Conservation (phyloP, 106 monocot genomes). For the Phalaenopsis equestris region DNA sequence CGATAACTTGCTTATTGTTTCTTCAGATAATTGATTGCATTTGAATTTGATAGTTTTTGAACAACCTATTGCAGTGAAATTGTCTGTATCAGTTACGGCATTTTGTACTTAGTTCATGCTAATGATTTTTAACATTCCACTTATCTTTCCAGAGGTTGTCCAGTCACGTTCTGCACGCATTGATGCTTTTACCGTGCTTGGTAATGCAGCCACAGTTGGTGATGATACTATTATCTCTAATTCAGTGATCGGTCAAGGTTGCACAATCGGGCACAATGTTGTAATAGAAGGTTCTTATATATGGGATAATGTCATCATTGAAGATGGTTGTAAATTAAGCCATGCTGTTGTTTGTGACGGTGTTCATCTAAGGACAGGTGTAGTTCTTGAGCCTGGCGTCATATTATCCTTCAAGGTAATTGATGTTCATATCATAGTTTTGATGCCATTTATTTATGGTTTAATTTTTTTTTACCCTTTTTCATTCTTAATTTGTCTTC, state of each 20-base stretch:
- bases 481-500: constrained; percentile 1
- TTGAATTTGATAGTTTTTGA: not conserved
- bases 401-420: constrained; percentile 93
- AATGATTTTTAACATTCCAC: not conserved
- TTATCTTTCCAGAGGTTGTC: constrained; percentile 40
- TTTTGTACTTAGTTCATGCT: not conserved
- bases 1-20: not conserved
- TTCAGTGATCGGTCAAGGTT: constrained; percentile 80
- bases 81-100: not conserved
- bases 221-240: constrained; percentile 44
- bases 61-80: not conserved
- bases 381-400: constrained; percentile 72
- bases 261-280: constrained; percentile 81
- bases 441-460: not conserved
- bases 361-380: constrained; percentile 63
- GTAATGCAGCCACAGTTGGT: constrained; percentile 60
- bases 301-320: constrained; percentile 93
- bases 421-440: constrained; percentile 5
- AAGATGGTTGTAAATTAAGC: constrained; percentile 79
- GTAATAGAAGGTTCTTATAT: constrained; percentile 67
- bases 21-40: not conserved
- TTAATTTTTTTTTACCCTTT: not conserved
- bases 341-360: constrained; percentile 87
- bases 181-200: constrained; percentile 63
- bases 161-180: constrained; percentile 62